These are phyloP conservation scores for Fraxinus dipetala DNA, from an alignment of 305 asterid species.

Conservation along the genomic window DNA sequence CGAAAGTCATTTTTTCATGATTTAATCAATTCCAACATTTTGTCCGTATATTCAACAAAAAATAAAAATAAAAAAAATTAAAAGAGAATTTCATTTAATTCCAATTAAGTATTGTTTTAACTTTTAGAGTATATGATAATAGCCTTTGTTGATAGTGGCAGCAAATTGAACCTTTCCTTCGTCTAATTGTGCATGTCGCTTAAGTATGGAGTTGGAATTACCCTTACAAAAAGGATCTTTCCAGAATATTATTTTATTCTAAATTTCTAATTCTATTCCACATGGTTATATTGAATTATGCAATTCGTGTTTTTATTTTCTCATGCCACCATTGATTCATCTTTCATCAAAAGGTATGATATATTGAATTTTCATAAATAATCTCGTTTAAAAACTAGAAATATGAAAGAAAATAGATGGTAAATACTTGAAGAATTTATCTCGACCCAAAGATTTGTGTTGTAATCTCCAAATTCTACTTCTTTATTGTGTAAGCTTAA, in stretches of 20 bases:
- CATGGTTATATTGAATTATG: neutral
- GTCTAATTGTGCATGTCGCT: neutral
- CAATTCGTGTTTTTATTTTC: neutral
- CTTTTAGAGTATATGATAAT: neutral
- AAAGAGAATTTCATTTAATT: neutral
- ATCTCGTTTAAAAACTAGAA: neutral
- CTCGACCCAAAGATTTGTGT: neutral
- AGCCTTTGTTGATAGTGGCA: neutral
- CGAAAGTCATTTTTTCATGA: too few species aligned
- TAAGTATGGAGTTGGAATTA: neutral
- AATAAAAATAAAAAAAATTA: too few species aligned
- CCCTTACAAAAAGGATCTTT: neutral
- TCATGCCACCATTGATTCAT: neutral
- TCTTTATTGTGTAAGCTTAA: too few species aligned
- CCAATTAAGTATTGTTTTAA: neutral
- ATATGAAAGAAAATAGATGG: neutral
- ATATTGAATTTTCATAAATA: neutral
- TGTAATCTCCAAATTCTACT: neutral
- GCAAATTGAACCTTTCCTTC: neutral
- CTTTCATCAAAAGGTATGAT: neutral
- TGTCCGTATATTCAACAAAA: too few species aligned
- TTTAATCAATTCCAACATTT: neutral
- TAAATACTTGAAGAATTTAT: neutral
- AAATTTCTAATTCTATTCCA: neutral
- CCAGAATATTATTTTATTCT: neutral